Evolutionary conservation across 2,329 filamentous ascomycete genomes (phyloP).

Genomic region (Colletotrichum sp.): DNA sequence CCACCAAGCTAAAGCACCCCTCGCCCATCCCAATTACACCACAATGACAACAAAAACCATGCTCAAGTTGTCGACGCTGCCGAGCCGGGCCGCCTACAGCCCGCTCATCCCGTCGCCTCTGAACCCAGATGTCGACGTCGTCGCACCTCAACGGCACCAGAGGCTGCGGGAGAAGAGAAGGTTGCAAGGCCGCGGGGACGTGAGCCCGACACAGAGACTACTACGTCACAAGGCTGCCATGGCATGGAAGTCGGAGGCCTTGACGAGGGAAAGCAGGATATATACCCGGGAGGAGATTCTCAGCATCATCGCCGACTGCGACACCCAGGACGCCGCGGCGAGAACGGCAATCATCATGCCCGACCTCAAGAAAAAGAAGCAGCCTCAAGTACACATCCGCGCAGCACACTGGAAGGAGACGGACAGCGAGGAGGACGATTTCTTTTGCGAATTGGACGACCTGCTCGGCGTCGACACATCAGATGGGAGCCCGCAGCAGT

Average conservation of each 20-base stretch:
- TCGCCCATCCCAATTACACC: not conserved
- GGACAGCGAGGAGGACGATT: conserved; percentile 18
- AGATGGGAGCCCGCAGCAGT: not conserved
- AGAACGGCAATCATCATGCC: not conserved
- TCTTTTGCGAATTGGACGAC: conserved; percentile 16
- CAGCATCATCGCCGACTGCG: conserved; percentile 17
- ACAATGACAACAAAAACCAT: not conserved
- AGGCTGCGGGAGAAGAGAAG: conserved; percentile 19
- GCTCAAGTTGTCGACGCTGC: conserved; percentile 11
- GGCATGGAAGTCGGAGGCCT: conserved; percentile 39
- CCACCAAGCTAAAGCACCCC: not conserved
- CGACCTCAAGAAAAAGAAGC: not conserved
- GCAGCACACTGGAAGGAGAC: conserved; percentile 22
- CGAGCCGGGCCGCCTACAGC: conserved; percentile 23
- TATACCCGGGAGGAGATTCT: conserved; percentile 18
- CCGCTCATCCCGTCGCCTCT: conserved; percentile 32
- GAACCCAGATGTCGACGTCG: conserved; percentile 26
- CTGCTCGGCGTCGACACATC: not conserved
- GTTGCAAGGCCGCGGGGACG: conserved; percentile 22
- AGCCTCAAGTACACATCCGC: conserved; percentile 8
- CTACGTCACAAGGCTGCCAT: conserved; percentile 46
- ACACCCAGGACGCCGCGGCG: conserved; percentile 11
- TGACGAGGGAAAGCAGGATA: conserved; percentile 14
- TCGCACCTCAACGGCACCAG: conserved; percentile 16
- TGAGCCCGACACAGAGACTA: conserved; percentile 45